Conservation (phyloP, 129 eudicot genomes). For the Apium graveolens region DNA sequence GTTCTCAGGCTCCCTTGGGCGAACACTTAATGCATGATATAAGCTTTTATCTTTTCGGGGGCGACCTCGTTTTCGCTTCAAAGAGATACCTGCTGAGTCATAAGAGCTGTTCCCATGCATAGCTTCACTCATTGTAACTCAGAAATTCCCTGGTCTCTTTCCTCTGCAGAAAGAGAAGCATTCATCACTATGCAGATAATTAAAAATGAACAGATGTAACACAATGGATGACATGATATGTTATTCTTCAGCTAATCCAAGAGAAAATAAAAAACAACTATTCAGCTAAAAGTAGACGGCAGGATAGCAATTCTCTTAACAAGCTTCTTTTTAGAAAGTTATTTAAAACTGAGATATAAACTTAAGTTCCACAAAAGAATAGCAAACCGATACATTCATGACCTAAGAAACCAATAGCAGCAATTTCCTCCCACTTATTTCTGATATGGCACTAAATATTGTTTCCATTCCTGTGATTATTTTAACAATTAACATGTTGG, state of each 20-base stretch:
- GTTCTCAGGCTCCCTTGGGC: constrained; percentile 67
- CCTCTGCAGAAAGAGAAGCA: constrained; percentile 12
- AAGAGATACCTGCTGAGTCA: constrained; percentile 26
- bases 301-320: neutral
- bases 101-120: constrained; percentile 33
- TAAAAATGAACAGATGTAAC: neutral
- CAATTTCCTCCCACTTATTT: neutral
- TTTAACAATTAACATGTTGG: neutral
- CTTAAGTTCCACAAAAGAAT: neutral
- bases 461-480: neutral
- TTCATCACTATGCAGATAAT: neutral
- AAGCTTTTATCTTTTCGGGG: constrained; percentile 73
- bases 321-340: neutral
- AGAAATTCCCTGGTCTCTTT: neutral
- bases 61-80: constrained; percentile 78
- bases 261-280: neutral
- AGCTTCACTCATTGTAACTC: constrained; percentile 38
- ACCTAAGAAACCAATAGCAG: neutral
- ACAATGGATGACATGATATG: neutral
- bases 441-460: neutral
- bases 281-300: neutral
- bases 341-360: neutral
- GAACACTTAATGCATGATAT: constrained; percentile 48
- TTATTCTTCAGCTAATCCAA: neutral
- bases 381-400: neutral